Evolutionary conservation across 2,329 filamentous ascomycete genomes (phyloP).

Genomic region (Calonectria fujianensis): DNA sequence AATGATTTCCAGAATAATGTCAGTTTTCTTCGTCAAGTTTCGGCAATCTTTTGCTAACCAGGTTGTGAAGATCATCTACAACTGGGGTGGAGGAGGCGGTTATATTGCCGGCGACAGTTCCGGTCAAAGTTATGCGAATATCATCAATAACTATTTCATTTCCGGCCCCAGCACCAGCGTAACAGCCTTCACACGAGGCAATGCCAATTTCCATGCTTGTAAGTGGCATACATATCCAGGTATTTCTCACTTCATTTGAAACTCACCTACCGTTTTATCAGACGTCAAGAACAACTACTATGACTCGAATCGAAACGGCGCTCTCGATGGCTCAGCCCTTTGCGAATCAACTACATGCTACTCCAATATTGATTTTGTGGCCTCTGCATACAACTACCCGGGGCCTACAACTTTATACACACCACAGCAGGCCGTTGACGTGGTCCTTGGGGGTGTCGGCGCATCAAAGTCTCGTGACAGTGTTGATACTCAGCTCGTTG

Average conservation of each 20-base stretch:
- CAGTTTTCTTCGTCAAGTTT: not conserved
- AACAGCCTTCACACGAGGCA: conserved; percentile 73
- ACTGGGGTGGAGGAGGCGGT: conserved; percentile 72
- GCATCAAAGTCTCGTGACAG: conserved; percentile 66
- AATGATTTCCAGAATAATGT: conserved; percentile 71
- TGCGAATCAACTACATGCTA: conserved; percentile 66
- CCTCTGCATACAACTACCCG: conserved; percentile 64
- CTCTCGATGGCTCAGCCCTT: conserved; percentile 67
- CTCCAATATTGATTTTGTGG: conserved; percentile 66
- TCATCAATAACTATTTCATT: conserved; percentile 75
- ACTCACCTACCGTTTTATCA: conserved; percentile 35
- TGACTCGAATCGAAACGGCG: conserved; percentile 69
- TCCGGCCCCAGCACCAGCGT: conserved; percentile 70
- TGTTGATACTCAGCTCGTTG: conserved; percentile 65
- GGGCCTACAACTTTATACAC: conserved; percentile 62
- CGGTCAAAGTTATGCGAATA: conserved; percentile 69
- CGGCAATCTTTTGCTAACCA: not conserved
- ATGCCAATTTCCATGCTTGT: conserved; percentile 71
- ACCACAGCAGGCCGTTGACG: conserved; percentile 62
- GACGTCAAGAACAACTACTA: conserved; percentile 71
- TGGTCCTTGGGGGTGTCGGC: conserved; percentile 64
- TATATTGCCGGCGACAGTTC: conserved; percentile 73
- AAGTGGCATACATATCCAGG: conserved; percentile 29
- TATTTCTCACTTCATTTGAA: not conserved
- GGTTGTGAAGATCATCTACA: conserved; percentile 67